phyloP scores from a whole-genome alignment of 768 basidiomycete genomes.

The Boletus subcaerulescens region DNA sequence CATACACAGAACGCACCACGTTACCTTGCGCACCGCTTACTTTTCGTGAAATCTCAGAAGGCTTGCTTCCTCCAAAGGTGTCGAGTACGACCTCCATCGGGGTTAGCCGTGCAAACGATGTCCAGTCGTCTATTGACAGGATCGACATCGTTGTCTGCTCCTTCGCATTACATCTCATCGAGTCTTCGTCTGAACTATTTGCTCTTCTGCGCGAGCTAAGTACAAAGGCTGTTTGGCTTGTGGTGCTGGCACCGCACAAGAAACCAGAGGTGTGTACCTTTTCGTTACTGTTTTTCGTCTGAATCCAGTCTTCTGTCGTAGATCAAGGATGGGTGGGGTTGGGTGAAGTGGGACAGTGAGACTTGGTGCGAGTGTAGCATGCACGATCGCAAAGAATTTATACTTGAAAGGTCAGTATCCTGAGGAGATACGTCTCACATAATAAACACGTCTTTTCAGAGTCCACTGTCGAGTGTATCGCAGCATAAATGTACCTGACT shows the following conservation, averaged over 20 bases:
- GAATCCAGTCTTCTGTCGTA: constrained; percentile 18
- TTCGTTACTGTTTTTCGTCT: background rate
- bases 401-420: constrained; percentile 44
- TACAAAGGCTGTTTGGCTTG: constrained; percentile 59
- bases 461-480: constrained; percentile 33
- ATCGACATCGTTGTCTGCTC: constrained; percentile 70
- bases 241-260: constrained; percentile 73
- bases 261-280: constrained; percentile 57
- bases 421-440: background rate
- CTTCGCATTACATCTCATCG: constrained; percentile 70
- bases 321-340: constrained; percentile 69
- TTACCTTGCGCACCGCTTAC: constrained; percentile 55
- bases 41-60: constrained; percentile 62
- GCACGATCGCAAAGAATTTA: constrained; percentile 41
- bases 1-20: constrained; percentile 54
- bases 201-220: constrained; percentile 63
- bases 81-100: constrained; percentile 13
- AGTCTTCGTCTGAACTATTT: constrained; percentile 58
- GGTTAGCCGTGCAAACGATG: background rate
- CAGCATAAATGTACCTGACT: constrained; percentile 14
- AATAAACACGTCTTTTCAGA: constrained; percentile 5
- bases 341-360: constrained; percentile 58
- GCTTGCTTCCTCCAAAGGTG: constrained; percentile 40
- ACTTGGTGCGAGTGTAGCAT: constrained; percentile 43
- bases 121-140: constrained; percentile 3